Evolutionary conservation across 2,329 filamentous ascomycete genomes (phyloP), one percentile per base, ranked within the genome.

Genomic region (Colletotrichum cereale): DNA sequence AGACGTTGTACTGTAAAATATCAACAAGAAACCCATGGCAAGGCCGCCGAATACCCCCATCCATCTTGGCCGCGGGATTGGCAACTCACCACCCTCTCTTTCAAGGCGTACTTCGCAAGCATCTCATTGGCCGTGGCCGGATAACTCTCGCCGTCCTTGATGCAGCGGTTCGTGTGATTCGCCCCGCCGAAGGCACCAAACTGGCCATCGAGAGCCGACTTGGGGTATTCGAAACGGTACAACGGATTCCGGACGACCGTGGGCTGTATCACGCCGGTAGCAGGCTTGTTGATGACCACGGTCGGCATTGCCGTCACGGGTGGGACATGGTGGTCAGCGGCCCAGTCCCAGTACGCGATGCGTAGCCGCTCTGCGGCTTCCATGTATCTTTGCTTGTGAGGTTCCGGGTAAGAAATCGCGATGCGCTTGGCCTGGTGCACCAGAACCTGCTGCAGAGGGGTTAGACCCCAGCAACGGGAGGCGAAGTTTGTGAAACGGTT

Each of bases 341-440:
- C 86, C 87, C 86, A 89, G 78, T 89, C 87, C 87, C 87, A 89
- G 78, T 81, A 88, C 2, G 87, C 86, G 16, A 83, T 77, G 40
- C 87, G 83, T 34, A 89, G 81, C 0, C 75, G 78, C 50, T 85
- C 79, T 2, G 86, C 86, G 2, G 87, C 86, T 3, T 80, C 74
- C 29, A 77, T 74, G 74, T 89, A 89, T 29, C 70, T 34, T 12
- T 61, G 8, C 8, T 50, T 73, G 8, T 52, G 47, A 24, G 40
- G 24, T 16, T 42, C 47, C 8, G 73, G 73, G 34, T 74, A 73
- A 12, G 48, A 36, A 1, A 7, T n/a, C 5, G 77, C 78, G 2
- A 78, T 74, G 2, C 64, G 61, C 42, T 77, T 75, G 29, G 77
- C 76, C 10, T 75, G 73, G 5, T 50, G 60, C 29, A 77, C 77